Evolutionary conservation across 148 eudicot genomes (phyloP), one percentile per base, ranked within the genome.

Genomic region (Arctostaphylos glauca): DNA sequence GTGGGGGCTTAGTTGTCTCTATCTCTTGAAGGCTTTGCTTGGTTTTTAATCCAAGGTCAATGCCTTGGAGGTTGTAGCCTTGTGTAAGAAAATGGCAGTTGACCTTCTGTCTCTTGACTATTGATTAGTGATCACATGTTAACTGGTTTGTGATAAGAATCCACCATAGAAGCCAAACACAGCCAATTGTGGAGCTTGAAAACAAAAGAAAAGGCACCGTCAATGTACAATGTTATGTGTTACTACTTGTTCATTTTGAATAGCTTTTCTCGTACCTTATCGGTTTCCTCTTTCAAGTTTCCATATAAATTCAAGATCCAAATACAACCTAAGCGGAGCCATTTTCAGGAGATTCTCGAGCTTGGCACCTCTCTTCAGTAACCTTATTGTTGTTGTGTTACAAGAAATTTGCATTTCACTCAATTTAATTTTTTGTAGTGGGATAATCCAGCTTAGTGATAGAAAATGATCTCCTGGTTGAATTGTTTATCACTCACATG

Each of bases 51-150:
- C 50, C 7, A 38, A 9, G 47, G 82, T 83, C 85, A 83, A 83
- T 79, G 85, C 44, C 49, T 78, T 70, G 82, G 82, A 60, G 58
- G 52, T 16, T 83, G 78, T 72, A 23, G 78, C 21, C 53, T 83
- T 31, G 59, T 82, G 70, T 78, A 70, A 71, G 79, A 71, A 70
- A 44, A 14, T 46, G 21, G 48, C 3, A 70, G 77, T 70, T 77
- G 77, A 71, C 23, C 78, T 8, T 67, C 9, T 46, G 13, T 47
- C n/a, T 3, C 64, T 31, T 31, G 0, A 31, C 38, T 31, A 31
- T 31, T 31, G 38, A 31, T 31, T 31, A 31, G 62, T 58, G 62
- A 58, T 58, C 62, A 58, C 18, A 58, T 58, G n/a, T 58, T 18
- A 58, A 58, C 62, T 58, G 6, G 19, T 58, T 5, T 4, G 62